Conservation (phyloP, 1,139 yeast genomes). For the Pichia sp. region DNA sequence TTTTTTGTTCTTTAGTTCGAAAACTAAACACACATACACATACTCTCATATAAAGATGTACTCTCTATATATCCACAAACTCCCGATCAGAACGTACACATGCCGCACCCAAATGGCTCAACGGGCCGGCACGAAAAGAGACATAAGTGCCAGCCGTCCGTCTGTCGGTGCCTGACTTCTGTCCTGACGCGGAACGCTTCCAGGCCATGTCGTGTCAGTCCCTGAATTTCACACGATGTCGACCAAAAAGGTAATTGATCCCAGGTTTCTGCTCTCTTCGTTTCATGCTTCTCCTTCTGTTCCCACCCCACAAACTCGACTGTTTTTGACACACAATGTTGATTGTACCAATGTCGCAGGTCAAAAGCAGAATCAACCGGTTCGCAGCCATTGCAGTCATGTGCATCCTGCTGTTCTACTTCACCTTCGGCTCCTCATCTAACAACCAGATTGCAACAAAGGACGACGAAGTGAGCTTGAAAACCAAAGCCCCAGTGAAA, state of each 20-base stretch:
- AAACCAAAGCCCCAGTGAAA: background rate
- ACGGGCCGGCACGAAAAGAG: too few relatives aligned
- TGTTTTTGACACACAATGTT: background rate
- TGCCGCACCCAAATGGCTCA: too few relatives aligned
- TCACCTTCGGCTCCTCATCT: conserved; percentile 4
- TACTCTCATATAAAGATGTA: too few relatives aligned
- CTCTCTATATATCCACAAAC: background rate
- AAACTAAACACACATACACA: background rate
- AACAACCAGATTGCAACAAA: background rate
- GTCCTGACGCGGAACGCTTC: background rate
- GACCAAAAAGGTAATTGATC: background rate
- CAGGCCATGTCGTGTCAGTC: background rate
- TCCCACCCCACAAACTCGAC: too few relatives aligned
- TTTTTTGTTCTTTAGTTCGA: background rate
- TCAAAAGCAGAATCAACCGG: background rate
- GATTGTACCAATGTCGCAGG: conserved; percentile 3
- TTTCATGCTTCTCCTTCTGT: too few relatives aligned
- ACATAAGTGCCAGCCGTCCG: background rate
- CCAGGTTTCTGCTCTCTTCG: too few relatives aligned
- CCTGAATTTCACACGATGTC: background rate
- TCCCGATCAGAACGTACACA: too few relatives aligned
- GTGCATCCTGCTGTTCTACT: conserved; percentile 1
- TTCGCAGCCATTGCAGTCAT: conserved; percentile 3
- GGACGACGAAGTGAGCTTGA: background rate
- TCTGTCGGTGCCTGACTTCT: background rate